phyloP scores from a whole-genome alignment of 176 grass and related monocot species.

The Elaeis guineensis region DNA sequence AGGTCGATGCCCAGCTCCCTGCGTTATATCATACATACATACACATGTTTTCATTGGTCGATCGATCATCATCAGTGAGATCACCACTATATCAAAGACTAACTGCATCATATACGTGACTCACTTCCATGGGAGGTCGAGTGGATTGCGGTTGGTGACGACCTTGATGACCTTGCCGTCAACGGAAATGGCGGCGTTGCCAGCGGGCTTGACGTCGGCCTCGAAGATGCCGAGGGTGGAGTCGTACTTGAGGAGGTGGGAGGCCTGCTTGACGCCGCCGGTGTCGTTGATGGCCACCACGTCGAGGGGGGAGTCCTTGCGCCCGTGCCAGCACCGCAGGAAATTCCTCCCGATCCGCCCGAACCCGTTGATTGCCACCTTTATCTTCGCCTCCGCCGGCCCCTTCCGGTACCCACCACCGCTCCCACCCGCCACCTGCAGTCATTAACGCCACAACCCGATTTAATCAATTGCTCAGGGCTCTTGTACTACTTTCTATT shows the following conservation, averaged over 20 bases:
- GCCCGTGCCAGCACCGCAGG: constrained; percentile 80
- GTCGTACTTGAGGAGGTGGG: constrained; percentile 90
- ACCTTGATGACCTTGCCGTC: constrained; percentile 87
- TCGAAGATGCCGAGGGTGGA: constrained; percentile 87
- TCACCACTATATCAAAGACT: too few species aligned
- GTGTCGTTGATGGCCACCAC: constrained; percentile 88
- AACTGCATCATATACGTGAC: background rate
- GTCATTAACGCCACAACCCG: too few species aligned
- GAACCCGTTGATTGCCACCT: constrained; percentile 92
- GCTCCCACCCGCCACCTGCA: constrained; percentile 25
- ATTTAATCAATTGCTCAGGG: too few species aligned
- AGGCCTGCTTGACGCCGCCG: constrained; percentile 66
- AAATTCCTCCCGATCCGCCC: constrained; percentile 90
- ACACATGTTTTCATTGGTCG: too few species aligned
- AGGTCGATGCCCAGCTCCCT: constrained; percentile 50
- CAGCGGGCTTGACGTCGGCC: constrained; percentile 58
- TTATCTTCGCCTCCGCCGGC: constrained; percentile 66
- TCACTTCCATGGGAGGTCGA: constrained; percentile 42
- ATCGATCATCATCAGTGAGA: too few species aligned
- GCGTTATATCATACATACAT: too few species aligned
- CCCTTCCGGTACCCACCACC: constrained; percentile 28
- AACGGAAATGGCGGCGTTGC: constrained; percentile 57
- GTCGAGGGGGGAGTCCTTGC: constrained; percentile 51
- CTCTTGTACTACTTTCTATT: too few species aligned
- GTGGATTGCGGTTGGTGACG: constrained; percentile 62